Base-by-base conservation (phyloP, 495 filamentous ascomycete genomes). In the Darksidea phi region DNA sequence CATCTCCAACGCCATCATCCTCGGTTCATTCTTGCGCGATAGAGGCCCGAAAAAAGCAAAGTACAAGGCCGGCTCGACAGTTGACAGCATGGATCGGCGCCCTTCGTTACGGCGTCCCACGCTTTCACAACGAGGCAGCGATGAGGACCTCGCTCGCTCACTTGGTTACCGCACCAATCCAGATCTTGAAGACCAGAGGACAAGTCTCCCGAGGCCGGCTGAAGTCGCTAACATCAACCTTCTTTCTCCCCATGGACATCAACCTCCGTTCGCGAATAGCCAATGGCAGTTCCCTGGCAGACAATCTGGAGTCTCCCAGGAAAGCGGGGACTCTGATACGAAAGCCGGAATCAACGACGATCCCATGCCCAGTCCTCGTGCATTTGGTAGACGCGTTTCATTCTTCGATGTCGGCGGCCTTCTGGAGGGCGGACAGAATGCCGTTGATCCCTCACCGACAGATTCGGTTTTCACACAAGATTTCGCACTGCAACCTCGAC, bases 11-110 rank as follows among this genome's bases (percentile, higher is more conserved):
- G 72, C 70, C 12, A 67, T 77, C 38, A 64, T 76, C 23, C 63
- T 77, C 0, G 75, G 75, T 21, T 75, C 75, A 7, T 77, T 77
- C 64, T 56, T 77, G 15, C 72, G 75, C 32, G 75, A 77, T 62
- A 68, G 74, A 23, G 75, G 75, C 41, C 53, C 70, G 23, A 77
- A 77, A 59, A 73, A 73, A 52, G 53, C 67, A 20, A 76, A 72
- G 50, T 77, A 67, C 66, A 70, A 69, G 47, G 59, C 62, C 10
- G 63, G 64, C 2, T 70, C 68, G 20, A 63, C 68, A 18, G 61
- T 67, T 17, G 72, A 75, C 56, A 71, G 68, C 58, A 70, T 75
- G 38, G 74, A 77, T 6, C 53, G 67, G 4, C 42, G 52, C 18
- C 57, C 66, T 6, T 70, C 71, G 15, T 63, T 54, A 10, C 67